Percentiles rank a stretch among this genome's conserved stretches.
phyloP scores from a whole-genome alignment of 1,284 basidiomycete genomes.

The Microbotryum scabiosae region DNA sequence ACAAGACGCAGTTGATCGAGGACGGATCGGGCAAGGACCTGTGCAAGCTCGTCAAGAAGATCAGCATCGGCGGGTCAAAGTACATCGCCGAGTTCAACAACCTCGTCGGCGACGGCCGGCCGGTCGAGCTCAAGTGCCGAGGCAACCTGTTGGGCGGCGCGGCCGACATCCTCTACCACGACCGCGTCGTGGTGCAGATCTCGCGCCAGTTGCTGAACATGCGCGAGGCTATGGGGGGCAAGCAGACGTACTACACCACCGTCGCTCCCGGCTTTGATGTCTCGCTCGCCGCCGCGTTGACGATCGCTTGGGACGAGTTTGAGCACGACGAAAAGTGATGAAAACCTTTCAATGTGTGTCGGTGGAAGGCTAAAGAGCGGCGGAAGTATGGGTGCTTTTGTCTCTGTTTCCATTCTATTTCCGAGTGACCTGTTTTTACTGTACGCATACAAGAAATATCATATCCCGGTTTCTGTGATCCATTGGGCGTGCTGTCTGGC shows the following conservation, averaged over 20 bases:
- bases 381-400: no score
- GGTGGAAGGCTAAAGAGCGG: no score
- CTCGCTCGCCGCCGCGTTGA: constrained; percentile 42
- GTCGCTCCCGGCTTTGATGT: constrained; percentile 44
- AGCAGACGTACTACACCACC: constrained; percentile 35
- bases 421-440: no score
- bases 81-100: constrained; percentile 38
- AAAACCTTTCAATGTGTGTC: no score
- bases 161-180: constrained; percentile 5
- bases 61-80: constrained; percentile 35
- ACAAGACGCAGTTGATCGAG: constrained; percentile 35
- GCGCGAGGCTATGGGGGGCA: constrained; percentile 35
- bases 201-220: constrained; percentile 36
- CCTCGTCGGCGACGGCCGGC: constrained; percentile 26
- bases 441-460: no score
- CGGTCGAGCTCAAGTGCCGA: constrained; percentile 32
- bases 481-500: no score
- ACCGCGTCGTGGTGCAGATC: constrained; percentile 37
- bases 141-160: constrained; percentile 13
- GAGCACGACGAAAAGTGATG: constrained; percentile 33
- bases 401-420: no score
- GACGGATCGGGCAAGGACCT: constrained; percentile 34
- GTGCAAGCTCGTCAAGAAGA: constrained; percentile 36
- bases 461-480: no score
- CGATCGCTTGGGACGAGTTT: constrained; percentile 44